Evolutionary conservation across 805 yeast genomes (phyloP), one percentile per base, ranked within the genome.

Genomic region (Babjeviella inositovora): DNA sequence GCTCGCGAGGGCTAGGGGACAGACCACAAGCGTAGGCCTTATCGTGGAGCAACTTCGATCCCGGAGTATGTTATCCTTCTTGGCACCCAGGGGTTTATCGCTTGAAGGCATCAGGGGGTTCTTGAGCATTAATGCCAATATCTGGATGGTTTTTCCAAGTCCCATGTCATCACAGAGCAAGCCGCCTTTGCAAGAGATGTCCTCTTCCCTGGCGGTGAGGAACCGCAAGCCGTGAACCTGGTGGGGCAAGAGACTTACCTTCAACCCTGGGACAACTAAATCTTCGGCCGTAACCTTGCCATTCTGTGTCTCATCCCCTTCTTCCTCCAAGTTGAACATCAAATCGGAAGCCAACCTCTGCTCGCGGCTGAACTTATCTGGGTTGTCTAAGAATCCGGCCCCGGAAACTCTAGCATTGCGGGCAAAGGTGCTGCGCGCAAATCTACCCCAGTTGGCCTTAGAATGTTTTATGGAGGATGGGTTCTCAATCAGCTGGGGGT

Each of bases 161-260:
- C 93, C 93, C 93, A 81, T 81, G 46, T 77, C 93, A 41, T 80
- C 93, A 38, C 90, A 80, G 18, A 80, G 48, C n/a, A 70, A 24
- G 3, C 77, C 80, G 14, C 79, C 79, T 27, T 52, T 57, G 11
- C 30, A 33, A 2, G 28, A 21, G 3, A 34, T 23, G 10, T 27
- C 26, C 1, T 28, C 29, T 27, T 63, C 71, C 9, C 70, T 43
- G 5, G 27, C 24, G 5, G 33, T 31, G 31, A 63, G 32, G 36
- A 64, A 63, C 19, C 34, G 32, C 14, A 63, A 37, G 2, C 71
- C 71, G 5, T 34, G 34, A 2, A 45, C 43, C 30, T 64, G 71
- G 32, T 64, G 71, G n/a, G 53, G 52, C 19, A 59, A 29, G 13
- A 62, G 33, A 15, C 29, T 33, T 2, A 58, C 61, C 2, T 30